Base-by-base conservation (phyloP, 2,329 filamentous ascomycete species). In the Cylindrodendrum hubeiense region DNA sequence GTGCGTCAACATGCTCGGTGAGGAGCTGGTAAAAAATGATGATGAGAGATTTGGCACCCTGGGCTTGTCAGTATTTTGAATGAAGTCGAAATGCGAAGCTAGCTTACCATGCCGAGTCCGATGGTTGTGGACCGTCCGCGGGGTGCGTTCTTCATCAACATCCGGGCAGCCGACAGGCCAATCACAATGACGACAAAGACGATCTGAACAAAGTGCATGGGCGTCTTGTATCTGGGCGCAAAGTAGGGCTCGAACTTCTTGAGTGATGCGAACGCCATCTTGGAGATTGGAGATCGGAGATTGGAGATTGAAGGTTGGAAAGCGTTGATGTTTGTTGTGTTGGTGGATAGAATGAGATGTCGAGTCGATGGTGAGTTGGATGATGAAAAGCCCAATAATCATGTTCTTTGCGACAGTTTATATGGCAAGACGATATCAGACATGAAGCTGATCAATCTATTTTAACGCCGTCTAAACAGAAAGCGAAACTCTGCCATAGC, bases 11-110 rank as follows among this genome's bases (percentile, higher is more conserved):
- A 61, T 82, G 78, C 43, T 79, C 76, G 26, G 78, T 79, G 2
- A 81, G 67, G 47, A 84, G 65, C 60, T 82, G 78, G 65, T 84
- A 84, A 9, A 64, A 46, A 63, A 84, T 75, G 57, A 84, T 72
- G 44, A 81, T 63, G 24, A 83, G 68, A 1, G 79, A 80, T 71
- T 83, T 83, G 28, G 76, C 72, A 39, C 69, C 70, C 77, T 78
- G 8, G 2, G 22, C 15, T 17, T 17, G 21, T 61, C 33, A 55
- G 51, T 15, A 13, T 8, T 26, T 12, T 33, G 15, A 28, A 41
- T 12, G 1, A 3, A 15, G 12, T 19, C 17, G 8, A 7, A 34
- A 15, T 3, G 26, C 10, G 10, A 22, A 39, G 24, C 26, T 22
- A 12, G 39, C 55, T 46, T 41, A 71, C 68, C 68, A 71, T 71